phyloP scores from a whole-genome alignment of 768 basidiomycete genomes.

The Leccinellum rugosiceps region DNA sequence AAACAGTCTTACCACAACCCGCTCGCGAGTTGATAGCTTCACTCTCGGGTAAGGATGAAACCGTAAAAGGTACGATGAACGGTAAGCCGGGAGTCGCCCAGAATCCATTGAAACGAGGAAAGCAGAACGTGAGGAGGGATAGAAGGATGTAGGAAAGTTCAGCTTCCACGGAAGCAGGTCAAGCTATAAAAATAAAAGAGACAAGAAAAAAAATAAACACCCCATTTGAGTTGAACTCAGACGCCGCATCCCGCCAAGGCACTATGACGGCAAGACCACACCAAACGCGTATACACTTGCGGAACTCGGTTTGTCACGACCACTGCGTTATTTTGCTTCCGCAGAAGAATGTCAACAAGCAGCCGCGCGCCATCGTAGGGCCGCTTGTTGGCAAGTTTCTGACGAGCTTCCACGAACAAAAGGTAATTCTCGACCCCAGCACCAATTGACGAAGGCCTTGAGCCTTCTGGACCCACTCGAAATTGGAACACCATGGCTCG shows the following conservation, averaged over 20 bases:
- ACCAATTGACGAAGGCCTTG: not conserved
- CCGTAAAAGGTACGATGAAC: conserved; percentile 28
- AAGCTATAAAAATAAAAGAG: not conserved
- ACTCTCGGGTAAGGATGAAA: conserved; percentile 30
- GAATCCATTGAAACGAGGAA: conserved; percentile 15
- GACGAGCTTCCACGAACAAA: conserved; percentile 2
- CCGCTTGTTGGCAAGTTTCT: not conserved
- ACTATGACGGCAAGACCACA: conserved; percentile 26
- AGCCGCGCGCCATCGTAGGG: not conserved
- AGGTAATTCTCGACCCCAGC: not conserved
- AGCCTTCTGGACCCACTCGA: conserved; percentile 4
- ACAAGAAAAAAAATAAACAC: conserved; percentile 2
- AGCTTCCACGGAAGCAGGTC: not conserved
- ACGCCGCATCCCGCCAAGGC: conserved; percentile 22
- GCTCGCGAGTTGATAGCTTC: conserved; percentile 23
- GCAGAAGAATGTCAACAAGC: conserved; percentile 1
- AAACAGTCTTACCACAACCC: conserved; percentile 14
- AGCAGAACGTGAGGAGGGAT: not conserved
- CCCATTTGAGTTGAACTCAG: conserved; percentile 18
- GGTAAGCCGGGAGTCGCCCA: conserved; percentile 20
- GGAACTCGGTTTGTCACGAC: conserved; percentile 15
- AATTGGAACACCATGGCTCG: conserved; percentile 13
- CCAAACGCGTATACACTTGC: conserved; percentile 22
- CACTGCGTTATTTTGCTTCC: conserved; percentile 20
- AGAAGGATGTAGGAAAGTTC: not conserved